Evolutionary conservation across 768 basidiomycete species (phyloP), one percentile per base, ranked within the genome.

Genomic region (Phylloporus sp.): DNA sequence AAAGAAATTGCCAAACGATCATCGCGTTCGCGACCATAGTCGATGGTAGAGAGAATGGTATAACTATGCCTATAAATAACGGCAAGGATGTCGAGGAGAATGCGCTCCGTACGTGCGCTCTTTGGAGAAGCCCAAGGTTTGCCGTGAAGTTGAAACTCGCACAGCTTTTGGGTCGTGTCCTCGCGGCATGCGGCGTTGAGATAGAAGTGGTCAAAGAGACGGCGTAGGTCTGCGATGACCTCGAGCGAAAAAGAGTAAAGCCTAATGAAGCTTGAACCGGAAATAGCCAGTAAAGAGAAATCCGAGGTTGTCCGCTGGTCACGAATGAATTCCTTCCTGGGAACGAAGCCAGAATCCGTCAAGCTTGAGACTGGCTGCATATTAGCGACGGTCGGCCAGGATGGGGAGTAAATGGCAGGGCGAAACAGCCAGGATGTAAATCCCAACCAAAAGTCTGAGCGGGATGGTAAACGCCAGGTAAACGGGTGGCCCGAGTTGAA

Each of bases 71-170:
- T 76, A 59, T 82, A 80, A 33, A 89, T 67, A 53, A 81, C 69
- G 28, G 76, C 67, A 43, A 88, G 64, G 48, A 89, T 77, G 55
- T 84, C 79, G 50, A 89, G 66, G 33, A 89, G 68, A 46, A 89
- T 78, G 52, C 77, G 80, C 62, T 89, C 86, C 20, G 84, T 77
- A 17, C 70, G 63, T 40, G 79, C 67, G 52, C 74, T 80, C 71
- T 85, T 89, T 42, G 84, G 69, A 52, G 74, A 81, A 28, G 76
- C 70, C 86, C 86, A 89, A 35, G 86, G 86, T 66, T 81, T 87
- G 23, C 78, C 80, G 27, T 79, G 75, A 28, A 89, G 70, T 22
- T 72, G 65, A 51, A 86, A 83, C 66, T 89, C 85, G 62, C 70
- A 80, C 46, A 84, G 71, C 53, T 79, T 79, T 38, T 81, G 77